These are phyloP conservation scores for Plasmopara muralis DNA, from an alignment of 352 stramenopile genomes.

Conservation along the genomic window DNA sequence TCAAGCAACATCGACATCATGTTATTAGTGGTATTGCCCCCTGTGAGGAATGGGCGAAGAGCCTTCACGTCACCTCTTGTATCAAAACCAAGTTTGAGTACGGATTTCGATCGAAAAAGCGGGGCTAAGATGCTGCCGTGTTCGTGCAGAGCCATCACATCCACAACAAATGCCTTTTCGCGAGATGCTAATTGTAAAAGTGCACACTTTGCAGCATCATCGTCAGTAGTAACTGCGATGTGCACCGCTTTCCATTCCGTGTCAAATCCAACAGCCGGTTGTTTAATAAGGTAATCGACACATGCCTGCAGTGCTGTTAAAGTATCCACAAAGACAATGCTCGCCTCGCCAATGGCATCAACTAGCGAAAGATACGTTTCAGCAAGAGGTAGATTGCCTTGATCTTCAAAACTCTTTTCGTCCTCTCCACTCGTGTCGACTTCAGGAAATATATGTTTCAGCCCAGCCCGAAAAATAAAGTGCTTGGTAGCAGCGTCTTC, in stretches of 20 bases:
- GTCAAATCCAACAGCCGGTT: slow-evolving; percentile 62
- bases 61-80: slow-evolving; percentile 56
- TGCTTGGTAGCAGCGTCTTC: slow-evolving; percentile 39
- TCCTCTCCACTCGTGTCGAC: slow-evolving; percentile 34
- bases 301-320: slow-evolving; percentile 27
- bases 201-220: slow-evolving; percentile 34
- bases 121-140: slow-evolving; percentile 23
- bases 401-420: slow-evolving; percentile 22
- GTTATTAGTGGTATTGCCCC: slow-evolving; percentile 14
- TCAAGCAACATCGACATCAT: slow-evolving; percentile 51
- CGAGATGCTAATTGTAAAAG: slow-evolving; percentile 61
- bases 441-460: slow-evolving; percentile 35
- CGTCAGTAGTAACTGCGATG: slow-evolving; percentile 9
- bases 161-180: slow-evolving; percentile 55
- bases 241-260: slow-evolving; percentile 71
- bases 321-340: slow-evolving; percentile 59
- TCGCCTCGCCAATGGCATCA: slow-evolving; percentile 32
- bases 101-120: slow-evolving; percentile 38
- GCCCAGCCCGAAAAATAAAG: slow-evolving; percentile 43
- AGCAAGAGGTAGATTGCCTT: slow-evolving; percentile 32
- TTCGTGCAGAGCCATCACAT: slow-evolving; percentile 43
- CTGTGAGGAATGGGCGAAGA: slow-evolving; percentile 39
- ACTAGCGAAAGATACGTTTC: slow-evolving; percentile 42
- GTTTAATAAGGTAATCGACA: slow-evolving; percentile 31
- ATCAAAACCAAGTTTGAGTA: slow-evolving; percentile 74